These are phyloP conservation scores for Cladosporium sp. DNA, from an alignment of 2,329 filamentous ascomycete genomes.

Conservation along the genomic window DNA sequence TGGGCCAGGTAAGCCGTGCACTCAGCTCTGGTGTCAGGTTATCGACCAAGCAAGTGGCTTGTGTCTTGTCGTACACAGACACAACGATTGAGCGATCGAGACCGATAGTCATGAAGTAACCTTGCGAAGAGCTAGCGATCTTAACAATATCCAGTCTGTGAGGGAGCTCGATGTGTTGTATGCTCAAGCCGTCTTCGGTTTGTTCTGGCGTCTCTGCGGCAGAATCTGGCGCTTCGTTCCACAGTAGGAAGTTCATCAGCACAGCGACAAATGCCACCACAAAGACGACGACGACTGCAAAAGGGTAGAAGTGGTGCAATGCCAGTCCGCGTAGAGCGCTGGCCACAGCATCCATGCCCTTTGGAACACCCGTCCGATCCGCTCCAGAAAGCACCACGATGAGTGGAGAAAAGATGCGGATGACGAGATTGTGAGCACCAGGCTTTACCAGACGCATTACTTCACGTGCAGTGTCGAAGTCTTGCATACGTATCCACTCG, in stretches of 20 bases:
- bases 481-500: slow-evolving; percentile 75
- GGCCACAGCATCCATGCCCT: slow-evolving; percentile 51
- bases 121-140: slow-evolving; percentile 62
- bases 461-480: slow-evolving; percentile 75
- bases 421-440: slow-evolving; percentile 68
- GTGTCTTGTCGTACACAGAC: slow-evolving; percentile 25
- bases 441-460: slow-evolving; percentile 76
- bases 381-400: slow-evolving; percentile 71
- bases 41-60: slow-evolving; percentile 24
- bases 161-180: slow-evolving; percentile 61
- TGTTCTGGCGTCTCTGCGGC: slow-evolving; percentile 48
- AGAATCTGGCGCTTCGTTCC: slow-evolving; percentile 57
- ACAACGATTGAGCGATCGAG: slow-evolving; percentile 64
- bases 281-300: slow-evolving; percentile 63
- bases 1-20: slow-evolving; percentile 32
- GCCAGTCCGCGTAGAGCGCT: slow-evolving; percentile 51
- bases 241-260: slow-evolving; percentile 73
- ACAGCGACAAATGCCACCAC: slow-evolving; percentile 65
- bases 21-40: slow-evolving; percentile 26
- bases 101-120: slow-evolving; percentile 67
- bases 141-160: slow-evolving; percentile 70
- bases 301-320: slow-evolving; percentile 68
- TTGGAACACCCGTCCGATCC: slow-evolving; percentile 59
- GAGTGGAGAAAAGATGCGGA: slow-evolving; percentile 72
- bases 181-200: slow-evolving; percentile 55